phyloP scores from a whole-genome alignment of 1,139 yeast species.

The Komagataea norvegica region DNA sequence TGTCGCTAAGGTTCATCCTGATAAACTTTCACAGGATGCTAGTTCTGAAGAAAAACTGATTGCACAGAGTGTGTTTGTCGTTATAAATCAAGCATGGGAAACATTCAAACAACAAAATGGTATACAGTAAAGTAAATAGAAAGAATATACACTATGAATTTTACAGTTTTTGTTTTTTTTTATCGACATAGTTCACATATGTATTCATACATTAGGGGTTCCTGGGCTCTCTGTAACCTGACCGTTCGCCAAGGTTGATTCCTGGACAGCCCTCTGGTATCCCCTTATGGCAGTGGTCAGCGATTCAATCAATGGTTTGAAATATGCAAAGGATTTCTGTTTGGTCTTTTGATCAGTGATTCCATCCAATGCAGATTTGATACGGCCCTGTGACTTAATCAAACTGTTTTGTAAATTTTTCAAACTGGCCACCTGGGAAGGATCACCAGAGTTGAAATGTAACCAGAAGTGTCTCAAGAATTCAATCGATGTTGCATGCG shows the following conservation, averaged over 20 bases:
- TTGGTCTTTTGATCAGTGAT: slow-evolving; percentile 27
- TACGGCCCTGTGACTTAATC: slow-evolving; percentile 42
- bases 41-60: slow-evolving; percentile 68
- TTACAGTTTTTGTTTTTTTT: too few species aligned
- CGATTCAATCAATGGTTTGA: slow-evolving; percentile 37
- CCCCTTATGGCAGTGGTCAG: slow-evolving; percentile 35
- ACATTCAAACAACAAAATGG: slow-evolving; percentile 59
- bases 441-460: slow-evolving; percentile 54
- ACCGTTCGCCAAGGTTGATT: neutral
- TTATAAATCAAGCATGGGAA: slow-evolving; percentile 90
- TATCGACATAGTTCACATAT: neutral
- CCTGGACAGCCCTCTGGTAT: slow-evolving; percentile 30
- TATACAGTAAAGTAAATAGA: slow-evolving; percentile 22
- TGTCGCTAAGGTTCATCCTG: slow-evolving; percentile 91
- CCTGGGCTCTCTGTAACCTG: too few species aligned
- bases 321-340: slow-evolving; percentile 26
- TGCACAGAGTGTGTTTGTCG: slow-evolving; percentile 82
- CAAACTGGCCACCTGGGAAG: slow-evolving; percentile 43
- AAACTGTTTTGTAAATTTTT: slow-evolving; percentile 44
- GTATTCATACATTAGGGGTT: neutral
- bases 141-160: too few species aligned
- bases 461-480: slow-evolving; percentile 69
- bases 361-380: slow-evolving; percentile 33
- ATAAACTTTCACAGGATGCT: slow-evolving; percentile 57
- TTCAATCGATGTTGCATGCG: slow-evolving; percentile 67